Percentiles rank a stretch among this genome's conserved stretches.
phyloP scores from a whole-genome alignment of 2,329 filamentous ascomycete species.

The Pleurostoma richardsiae region DNA sequence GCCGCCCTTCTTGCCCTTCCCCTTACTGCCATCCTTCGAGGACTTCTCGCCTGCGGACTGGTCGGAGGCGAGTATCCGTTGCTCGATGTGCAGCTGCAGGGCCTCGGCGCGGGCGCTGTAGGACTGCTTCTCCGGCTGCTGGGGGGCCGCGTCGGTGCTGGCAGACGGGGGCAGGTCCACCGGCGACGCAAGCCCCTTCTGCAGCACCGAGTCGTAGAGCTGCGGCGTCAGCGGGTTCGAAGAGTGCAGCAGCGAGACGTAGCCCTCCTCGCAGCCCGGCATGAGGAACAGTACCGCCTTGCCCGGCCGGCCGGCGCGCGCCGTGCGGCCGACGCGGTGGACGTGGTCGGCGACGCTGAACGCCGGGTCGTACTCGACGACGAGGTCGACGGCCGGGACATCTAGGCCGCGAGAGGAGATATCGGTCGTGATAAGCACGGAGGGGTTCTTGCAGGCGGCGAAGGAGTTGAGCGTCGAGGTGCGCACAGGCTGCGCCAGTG shows the following conservation, averaged over 20 bases:
- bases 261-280: conserved; percentile 87
- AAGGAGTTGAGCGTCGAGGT: conserved; percentile 83
- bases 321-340: conserved; percentile 90
- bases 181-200: conserved; percentile 59
- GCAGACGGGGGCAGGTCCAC: conserved; percentile 55
- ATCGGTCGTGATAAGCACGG: conserved; percentile 87
- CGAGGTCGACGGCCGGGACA: conserved; percentile 88
- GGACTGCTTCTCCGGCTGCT: conserved; percentile 37
- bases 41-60: conserved; percentile 10
- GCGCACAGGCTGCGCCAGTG: conserved; percentile 79
- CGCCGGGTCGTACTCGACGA: conserved; percentile 93
- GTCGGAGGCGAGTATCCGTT: conserved; percentile 43
- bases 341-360: conserved; percentile 92
- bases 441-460: conserved; percentile 65
- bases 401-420: conserved; percentile 94
- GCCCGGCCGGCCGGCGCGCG: conserved; percentile 83
- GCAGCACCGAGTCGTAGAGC: conserved; percentile 49
- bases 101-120: conserved; percentile 44
- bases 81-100: conserved; percentile 55
- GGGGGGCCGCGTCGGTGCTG: conserved; percentile 53
- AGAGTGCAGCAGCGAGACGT: conserved; percentile 65
- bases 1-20: conserved; percentile 9
- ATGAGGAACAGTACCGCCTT: conserved; percentile 85
- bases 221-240: conserved; percentile 43
- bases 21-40: conserved; percentile 1